Percentiles rank a stretch among this genome's conserved stretches.
These are phyloP conservation scores for Murraya koenigii DNA, from an alignment of 345 rosid species.

Conservation along the genomic window DNA sequence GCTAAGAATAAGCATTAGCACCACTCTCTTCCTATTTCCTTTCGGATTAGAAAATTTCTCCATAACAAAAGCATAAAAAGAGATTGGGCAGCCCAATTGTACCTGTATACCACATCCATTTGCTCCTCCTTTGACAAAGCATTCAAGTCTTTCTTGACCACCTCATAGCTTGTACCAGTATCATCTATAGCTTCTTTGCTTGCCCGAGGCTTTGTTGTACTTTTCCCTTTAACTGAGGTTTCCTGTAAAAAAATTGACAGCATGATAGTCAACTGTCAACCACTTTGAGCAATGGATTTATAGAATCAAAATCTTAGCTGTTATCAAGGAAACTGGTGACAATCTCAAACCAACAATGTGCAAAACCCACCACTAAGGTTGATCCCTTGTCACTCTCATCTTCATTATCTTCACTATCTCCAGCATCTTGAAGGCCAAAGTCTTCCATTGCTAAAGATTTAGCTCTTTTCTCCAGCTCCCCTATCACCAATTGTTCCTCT, in stretches of 20 bases:
- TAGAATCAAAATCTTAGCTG: not conserved
- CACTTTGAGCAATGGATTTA: not conserved
- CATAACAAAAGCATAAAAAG: not conserved
- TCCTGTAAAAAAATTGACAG: slow-evolving; percentile 39
- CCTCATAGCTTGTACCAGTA: slow-evolving; percentile 36
- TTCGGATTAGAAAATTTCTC: not conserved
- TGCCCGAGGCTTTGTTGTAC: slow-evolving; percentile 16
- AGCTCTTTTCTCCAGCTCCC: slow-evolving; percentile 49
- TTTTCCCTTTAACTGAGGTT: slow-evolving; percentile 44
- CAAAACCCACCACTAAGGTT: slow-evolving; percentile 62
- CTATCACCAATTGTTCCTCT: slow-evolving; percentile 67
- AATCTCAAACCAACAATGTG: slow-evolving; percentile 14
- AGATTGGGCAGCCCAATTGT: not conserved
- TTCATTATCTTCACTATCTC: slow-evolving; percentile 27
- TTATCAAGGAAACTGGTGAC: not conserved
- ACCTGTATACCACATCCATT: slow-evolving; percentile 87
- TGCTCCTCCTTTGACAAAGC: slow-evolving; percentile 82
- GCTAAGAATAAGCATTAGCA: not conserved
- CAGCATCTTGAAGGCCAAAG: slow-evolving; percentile 61
- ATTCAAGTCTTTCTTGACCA: slow-evolving; percentile 67
- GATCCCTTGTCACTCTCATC: slow-evolving; percentile 55
- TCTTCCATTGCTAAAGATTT: slow-evolving; percentile 56
- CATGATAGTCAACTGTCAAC: not conserved
- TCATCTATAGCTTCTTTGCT: slow-evolving; percentile 32
- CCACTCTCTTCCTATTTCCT: not conserved